These are phyloP conservation scores for Alopecurus myosuroides DNA, from an alignment of 176 grass and related monocot species.

Conservation along the genomic window DNA sequence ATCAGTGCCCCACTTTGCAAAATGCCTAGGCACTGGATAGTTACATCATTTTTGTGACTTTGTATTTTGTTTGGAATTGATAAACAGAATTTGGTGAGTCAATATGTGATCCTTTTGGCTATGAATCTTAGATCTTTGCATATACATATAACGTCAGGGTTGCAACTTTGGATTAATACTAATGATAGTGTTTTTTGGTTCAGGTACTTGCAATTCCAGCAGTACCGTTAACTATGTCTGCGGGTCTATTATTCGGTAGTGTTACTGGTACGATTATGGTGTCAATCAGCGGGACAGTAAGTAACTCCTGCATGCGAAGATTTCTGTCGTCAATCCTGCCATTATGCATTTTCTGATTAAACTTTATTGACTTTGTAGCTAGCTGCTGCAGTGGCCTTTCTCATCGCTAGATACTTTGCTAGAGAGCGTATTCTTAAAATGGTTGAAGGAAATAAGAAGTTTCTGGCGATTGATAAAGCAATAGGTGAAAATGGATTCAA, in stretches of 20 bases:
- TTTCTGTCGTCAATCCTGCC: neutral
- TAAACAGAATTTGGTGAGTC: neutral
- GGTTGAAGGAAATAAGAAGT: constrained; percentile 99
- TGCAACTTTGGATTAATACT: constrained; percentile 12
- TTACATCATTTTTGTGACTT: neutral
- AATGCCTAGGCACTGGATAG: neutral
- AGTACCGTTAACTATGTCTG: constrained; percentile 95
- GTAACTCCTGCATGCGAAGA: constrained; percentile 18
- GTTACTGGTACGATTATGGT: constrained; percentile 89
- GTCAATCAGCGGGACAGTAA: constrained; percentile 94
- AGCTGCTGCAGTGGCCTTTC: constrained; percentile 81
- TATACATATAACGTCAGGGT: neutral
- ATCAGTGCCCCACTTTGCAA: neutral
- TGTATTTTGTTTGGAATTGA: neutral
- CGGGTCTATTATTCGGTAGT: constrained; percentile 85
- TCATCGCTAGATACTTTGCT: constrained; percentile 99
- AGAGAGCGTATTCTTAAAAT: constrained; percentile 93
- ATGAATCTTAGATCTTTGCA: neutral
- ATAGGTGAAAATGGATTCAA: constrained; percentile 99
- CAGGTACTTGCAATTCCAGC: constrained; percentile 98
- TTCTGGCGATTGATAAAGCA: constrained; percentile 96
- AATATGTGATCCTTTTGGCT: neutral
- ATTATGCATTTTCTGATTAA: constrained; percentile 8
- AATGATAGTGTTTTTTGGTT: constrained; percentile 2
- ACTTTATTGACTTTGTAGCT: constrained; percentile 51